A percentile compares a stretch with the other conserved stretches of the same genome.
Conservation (phyloP, 257 asterid genomes). For the Solanum rostratum region DNA sequence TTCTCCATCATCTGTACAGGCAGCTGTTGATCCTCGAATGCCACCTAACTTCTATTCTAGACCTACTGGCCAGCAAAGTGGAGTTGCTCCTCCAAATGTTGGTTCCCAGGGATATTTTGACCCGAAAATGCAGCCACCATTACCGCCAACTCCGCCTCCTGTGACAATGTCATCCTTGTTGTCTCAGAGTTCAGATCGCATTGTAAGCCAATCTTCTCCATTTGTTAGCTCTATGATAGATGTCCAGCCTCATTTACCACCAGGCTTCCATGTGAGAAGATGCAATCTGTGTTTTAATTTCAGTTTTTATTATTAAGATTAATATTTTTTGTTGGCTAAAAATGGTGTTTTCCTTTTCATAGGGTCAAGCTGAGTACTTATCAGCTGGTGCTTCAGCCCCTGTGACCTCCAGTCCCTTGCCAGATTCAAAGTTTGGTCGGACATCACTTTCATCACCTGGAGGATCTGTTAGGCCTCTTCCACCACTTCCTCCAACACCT, state of each 20-base stretch:
- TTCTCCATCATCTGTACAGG: conserved; percentile 28
- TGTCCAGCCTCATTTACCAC: conserved; percentile 34
- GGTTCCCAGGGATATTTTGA: conserved; percentile 61
- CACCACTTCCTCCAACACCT: conserved; percentile 86
- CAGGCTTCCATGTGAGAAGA: conserved; percentile 44
- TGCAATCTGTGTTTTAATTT: neutral
- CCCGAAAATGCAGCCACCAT: conserved; percentile 39
- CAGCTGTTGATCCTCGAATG: conserved; percentile 43
- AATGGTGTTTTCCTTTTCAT: conserved; percentile 15
- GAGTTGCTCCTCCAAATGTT: conserved; percentile 18
- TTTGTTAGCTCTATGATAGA: conserved; percentile 32
- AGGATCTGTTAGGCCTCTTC: conserved; percentile 52
- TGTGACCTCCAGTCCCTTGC: conserved; percentile 23
- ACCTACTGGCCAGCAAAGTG: conserved; percentile 22
- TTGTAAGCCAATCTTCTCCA: conserved; percentile 33
- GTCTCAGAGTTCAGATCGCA: conserved; percentile 42
- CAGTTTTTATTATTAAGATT: neutral
- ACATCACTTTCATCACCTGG: conserved; percentile 49
- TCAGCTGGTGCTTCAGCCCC: conserved; percentile 28
- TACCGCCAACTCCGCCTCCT: conserved; percentile 67
- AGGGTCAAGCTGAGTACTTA: conserved; percentile 59
- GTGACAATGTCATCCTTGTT: conserved; percentile 29
- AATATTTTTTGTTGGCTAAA: neutral
- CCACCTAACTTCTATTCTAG: conserved; percentile 37
- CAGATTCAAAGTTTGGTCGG: conserved; percentile 43